Evolutionary conservation across 345 rosid genomes (phyloP), one percentile per base, ranked within the genome.

Genomic region (Camelina laxa): DNA sequence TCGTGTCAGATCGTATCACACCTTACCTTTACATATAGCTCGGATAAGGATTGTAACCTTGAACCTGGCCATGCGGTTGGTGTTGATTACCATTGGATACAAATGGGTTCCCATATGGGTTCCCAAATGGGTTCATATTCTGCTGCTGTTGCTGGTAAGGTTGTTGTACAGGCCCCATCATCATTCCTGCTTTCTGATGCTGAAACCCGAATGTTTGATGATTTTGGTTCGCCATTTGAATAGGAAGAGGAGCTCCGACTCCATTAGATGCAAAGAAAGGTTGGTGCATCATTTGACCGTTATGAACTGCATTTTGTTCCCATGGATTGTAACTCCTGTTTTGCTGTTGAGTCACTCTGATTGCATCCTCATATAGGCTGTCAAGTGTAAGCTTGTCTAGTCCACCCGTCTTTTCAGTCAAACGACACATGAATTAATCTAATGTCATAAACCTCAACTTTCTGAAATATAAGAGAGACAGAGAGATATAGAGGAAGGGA

Each of bases 281-380:
- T 12, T 79, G 70, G 31, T 85, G 85, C 88, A 89, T 83, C 89
- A 85, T 77, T 22, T 83, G 60, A 73, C 80, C 82, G 3, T 85
- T 81, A 31, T 82, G 65, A 68, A 79, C 80, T 12, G 80, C 74
- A 82, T 78, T 59, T 10, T 83, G 93, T 63, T 90, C 99, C 97
- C 97, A 92, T 1, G 99, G 91, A 61, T 84, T 95, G 82, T 90
- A 87, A 88, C 90, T 90, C 50, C 81, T 76, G 31, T 77, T 87
- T 78, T 89, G 96, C 12, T 76, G 77, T 81, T 73, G 90, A 84
- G 45, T 92, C 79, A 85, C 84, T 85, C 96, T 82, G 50, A 95
- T 88, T 59, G 97, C 99, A 77, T 95, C 99, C 55, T 95, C 99
- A 49, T 95, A 95, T 19, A 95, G 78, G 84, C 99, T 92, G 84